Base-by-base conservation (phyloP, 2,329 filamentous ascomycete species). In the Dothidotthia symphoricarpi region DNA sequence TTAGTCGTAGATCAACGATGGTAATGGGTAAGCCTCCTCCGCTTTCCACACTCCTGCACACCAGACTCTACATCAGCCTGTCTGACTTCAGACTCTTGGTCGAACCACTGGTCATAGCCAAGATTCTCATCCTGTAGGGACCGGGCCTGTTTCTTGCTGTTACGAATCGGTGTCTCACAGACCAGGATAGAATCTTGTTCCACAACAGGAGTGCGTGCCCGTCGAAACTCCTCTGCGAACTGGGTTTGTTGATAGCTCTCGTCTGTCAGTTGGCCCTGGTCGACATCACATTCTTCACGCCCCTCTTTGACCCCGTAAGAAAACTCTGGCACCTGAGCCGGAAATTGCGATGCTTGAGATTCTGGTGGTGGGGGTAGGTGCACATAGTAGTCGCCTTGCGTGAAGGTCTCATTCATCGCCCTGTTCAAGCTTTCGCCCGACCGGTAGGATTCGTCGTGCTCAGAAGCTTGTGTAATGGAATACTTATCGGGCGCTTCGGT, bases 341-440 rank as follows among this genome's bases (percentile, higher is more conserved):
- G 36, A 3, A 32, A 29, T 6, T 34, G 16, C 3, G 15, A 16
- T 7, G 22, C n/a, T 13, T 24, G 22, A 25, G 16, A 30, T 8
- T 2, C 15, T 24, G 19, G 28, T 3, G 22, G 22, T 16, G 10
- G 37, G 3, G 10, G 28, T 2, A 13, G 9, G 28, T 24, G 24
- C 14, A 24, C 9, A 16, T 12, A 30, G 24, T 26, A 28, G 27
- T n/a, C 28, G 15, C 19, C 31, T 16, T 44, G 40, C n/a, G 31
- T 35, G 19, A 34, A 34, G 12, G 19, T 6, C 19, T 27, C 6
- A 3, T 31, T 14, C 6, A 9, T 27, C 8, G 15, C 31, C 2
- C n/a, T 32, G 8, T 47, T 39, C n/a, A 31, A 33, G 22, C 25
- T 41, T 14, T 37, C 31, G n/a, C 24, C 25, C 15, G 28, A 41